Evolutionary conservation across 305 asterid species (phyloP).

Genomic region (Fraxinus nigra): DNA sequence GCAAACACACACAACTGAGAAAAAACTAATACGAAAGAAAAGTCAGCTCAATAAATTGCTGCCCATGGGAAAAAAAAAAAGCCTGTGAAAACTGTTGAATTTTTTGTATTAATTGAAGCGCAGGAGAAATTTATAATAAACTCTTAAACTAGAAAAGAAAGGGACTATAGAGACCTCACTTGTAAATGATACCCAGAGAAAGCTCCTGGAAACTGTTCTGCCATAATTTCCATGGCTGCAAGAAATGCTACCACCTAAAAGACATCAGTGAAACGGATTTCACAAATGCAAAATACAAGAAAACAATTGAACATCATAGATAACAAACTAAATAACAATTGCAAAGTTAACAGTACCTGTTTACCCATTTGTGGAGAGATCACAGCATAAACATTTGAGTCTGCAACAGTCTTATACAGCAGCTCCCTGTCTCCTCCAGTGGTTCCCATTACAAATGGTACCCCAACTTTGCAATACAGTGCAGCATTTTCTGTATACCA

Average conservation of each 20-base stretch:
- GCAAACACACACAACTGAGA: not conserved
- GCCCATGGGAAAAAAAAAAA: not conserved
- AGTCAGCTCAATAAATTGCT: not conserved
- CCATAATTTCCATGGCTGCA: constrained; percentile 88
- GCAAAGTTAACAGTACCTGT: constrained; percentile 53
- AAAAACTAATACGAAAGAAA: not conserved
- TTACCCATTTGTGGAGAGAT: constrained; percentile 99
- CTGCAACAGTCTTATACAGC: constrained; percentile 67
- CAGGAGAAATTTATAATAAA: not conserved
- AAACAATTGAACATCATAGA: constrained; percentile 1
- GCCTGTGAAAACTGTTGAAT: not conserved
- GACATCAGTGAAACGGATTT: constrained; percentile 16
- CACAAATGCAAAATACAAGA: constrained; percentile 11
- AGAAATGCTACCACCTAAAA: constrained; percentile 92
- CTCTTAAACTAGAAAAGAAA: not conserved
- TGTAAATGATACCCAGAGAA: constrained; percentile 83
- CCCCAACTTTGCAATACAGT: constrained; percentile 82
- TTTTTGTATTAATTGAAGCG: not conserved
- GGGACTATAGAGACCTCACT: constrained; percentile 39
- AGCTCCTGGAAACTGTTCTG: constrained; percentile 92
- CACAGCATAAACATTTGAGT: constrained; percentile 75
- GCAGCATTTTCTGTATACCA: constrained; percentile 68
- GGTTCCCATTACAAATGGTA: constrained; percentile 97
- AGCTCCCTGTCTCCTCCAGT: constrained; percentile 96
- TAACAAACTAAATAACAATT: not conserved